These are phyloP conservation scores for Zygoascus hellenicus DNA, from an alignment of 1,139 yeast genomes.

Conservation along the genomic window DNA sequence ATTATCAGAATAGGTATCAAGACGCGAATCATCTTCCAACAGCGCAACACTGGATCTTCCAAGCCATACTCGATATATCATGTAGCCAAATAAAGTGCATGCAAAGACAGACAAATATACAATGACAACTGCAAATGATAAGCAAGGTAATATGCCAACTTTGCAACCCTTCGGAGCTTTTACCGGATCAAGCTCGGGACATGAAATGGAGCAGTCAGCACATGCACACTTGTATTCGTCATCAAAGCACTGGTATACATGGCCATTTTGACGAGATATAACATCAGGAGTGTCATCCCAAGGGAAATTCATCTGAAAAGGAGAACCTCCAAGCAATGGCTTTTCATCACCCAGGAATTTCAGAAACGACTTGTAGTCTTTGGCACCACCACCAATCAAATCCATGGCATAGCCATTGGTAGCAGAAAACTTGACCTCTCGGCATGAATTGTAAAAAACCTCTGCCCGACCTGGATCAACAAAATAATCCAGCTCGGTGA, in stretches of 20 bases:
- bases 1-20: conserved; percentile 24
- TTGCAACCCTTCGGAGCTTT: conserved; percentile 41
- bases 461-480: conserved; percentile 57
- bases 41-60: conserved; percentile 11
- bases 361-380: conserved; percentile 60
- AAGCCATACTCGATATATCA: conserved; percentile 14
- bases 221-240: conserved; percentile 76
- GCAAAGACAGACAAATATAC: conserved; percentile 44
- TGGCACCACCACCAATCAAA: conserved; percentile 93
- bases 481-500: conserved; percentile 62
- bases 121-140: conserved; percentile 56
- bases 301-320: conserved; percentile 81
- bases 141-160: conserved; percentile 65
- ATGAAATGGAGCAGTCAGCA: conserved; percentile 76
- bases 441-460: conserved; percentile 74
- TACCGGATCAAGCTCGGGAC: conserved; percentile 54
- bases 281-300: conserved; percentile 39
- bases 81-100: conserved; percentile 38
- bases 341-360: conserved; percentile 92
- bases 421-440: conserved; percentile 83
- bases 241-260: conserved; percentile 55
- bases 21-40: conserved; percentile 21
- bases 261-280: conserved; percentile 32
- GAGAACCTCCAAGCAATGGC: conserved; percentile 90
- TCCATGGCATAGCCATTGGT: conserved; percentile 98